phyloP scores from a whole-genome alignment of 2,329 filamentous ascomycete genomes.

The Venturia nashicola region DNA sequence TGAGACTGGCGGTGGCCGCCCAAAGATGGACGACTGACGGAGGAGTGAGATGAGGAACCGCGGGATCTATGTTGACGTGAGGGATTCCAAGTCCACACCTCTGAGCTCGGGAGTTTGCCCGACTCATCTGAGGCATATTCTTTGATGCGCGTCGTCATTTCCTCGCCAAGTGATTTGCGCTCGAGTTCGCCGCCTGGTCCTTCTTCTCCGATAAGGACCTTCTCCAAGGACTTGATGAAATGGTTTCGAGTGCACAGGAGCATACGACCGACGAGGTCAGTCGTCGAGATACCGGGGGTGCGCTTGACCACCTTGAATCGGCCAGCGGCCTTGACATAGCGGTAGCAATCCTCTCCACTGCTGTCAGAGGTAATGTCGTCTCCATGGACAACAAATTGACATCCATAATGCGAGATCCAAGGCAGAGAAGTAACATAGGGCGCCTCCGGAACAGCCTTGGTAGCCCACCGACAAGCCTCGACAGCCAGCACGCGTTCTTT shows the following conservation, averaged over 20 bases:
- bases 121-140: slow-evolving; percentile 83
- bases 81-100: slow-evolving; percentile 74
- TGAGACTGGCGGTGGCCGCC: slow-evolving; percentile 1
- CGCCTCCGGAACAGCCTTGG: slow-evolving; percentile 67
- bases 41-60: slow-evolving; percentile 8
- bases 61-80: slow-evolving; percentile 30
- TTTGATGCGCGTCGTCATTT: slow-evolving; percentile 64
- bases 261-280: slow-evolving; percentile 96
- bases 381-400: slow-evolving; percentile 89
- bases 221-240: slow-evolving; percentile 73
- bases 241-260: slow-evolving; percentile 88
- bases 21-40: neutral
- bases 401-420: slow-evolving; percentile 93
- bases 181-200: slow-evolving; percentile 59
- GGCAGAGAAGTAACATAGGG: slow-evolving; percentile 90
- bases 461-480: slow-evolving; percentile 91
- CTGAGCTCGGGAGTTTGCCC: slow-evolving; percentile 63
- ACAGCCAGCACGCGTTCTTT: slow-evolving; percentile 82
- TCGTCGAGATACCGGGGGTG: slow-evolving; percentile 92
- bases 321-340: slow-evolving; percentile 87
- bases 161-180: slow-evolving; percentile 47
- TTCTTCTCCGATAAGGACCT: slow-evolving; percentile 56
- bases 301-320: slow-evolving; percentile 95
- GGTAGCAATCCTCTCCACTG: slow-evolving; percentile 90
- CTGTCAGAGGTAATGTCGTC: slow-evolving; percentile 96